These are phyloP conservation scores for Epichloe hybrida DNA, from an alignment of 2,329 filamentous ascomycete species.

Conservation along the genomic window DNA sequence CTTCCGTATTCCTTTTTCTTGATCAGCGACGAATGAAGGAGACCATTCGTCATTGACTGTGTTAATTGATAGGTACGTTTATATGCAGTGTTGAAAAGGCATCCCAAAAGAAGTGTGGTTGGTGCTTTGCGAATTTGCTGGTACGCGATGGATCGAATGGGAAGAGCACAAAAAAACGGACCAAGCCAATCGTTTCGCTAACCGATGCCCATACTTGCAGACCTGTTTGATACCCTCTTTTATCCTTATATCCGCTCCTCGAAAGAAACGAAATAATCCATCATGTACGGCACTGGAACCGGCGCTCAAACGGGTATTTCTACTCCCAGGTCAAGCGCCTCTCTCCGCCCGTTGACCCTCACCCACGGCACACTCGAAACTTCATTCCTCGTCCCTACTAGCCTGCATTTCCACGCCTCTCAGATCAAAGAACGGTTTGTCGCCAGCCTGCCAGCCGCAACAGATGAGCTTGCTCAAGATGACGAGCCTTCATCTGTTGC, in stretches of 20 bases:
- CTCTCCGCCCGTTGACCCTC: constrained; percentile 80
- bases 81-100: no score
- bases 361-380: constrained; percentile 92
- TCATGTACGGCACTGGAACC: constrained; percentile 75
- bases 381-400: constrained; percentile 88
- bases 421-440: constrained; percentile 88
- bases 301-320: constrained; percentile 92
- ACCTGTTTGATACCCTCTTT: constrained; percentile 29
- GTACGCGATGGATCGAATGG: not conserved
- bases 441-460: constrained; percentile 72
- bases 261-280: constrained; percentile 15
- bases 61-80: constrained; percentile 21
- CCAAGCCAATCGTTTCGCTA: not conserved
- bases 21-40: constrained; percentile 5
- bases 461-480: constrained; percentile 94
- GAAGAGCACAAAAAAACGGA: not conserved
- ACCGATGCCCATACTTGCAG: constrained; percentile 4
- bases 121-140: not conserved
- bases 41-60: constrained; percentile 11
- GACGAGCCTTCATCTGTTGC: constrained; percentile 95
- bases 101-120: not conserved
- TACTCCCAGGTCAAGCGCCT: constrained; percentile 86
- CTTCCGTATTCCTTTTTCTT: not conserved
- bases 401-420: constrained; percentile 88
- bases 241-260: not conserved